Evolutionary conservation across 2,329 filamentous ascomycete species (phyloP), one percentile per base, ranked within the genome.

Genomic region (Fusarium buharicum): DNA sequence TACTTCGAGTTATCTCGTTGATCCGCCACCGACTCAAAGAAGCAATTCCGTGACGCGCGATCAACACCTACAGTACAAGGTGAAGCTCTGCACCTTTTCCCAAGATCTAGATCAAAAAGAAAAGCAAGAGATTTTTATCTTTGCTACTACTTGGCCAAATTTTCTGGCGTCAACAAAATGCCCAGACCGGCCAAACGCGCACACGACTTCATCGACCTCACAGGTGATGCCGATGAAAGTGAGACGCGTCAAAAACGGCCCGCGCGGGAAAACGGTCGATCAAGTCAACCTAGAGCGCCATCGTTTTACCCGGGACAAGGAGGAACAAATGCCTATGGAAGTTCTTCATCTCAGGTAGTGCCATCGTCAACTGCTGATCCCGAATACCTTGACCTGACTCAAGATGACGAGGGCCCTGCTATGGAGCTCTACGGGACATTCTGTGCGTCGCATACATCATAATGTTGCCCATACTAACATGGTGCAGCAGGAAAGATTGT

Each of bases 401-500:
- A 83, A 66, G 73, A 73, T 6, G 74, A 77, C 22, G 77, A 82
- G 20, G 75, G 71, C 2, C 75, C 77, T 2, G 62, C 61, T 17
- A 72, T 72, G 13, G 82, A 85, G 59, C 69, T 83, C 11, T 85
- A 85, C 45, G 81, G 82, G 10, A 76, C 74, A 13, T 72, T 82
- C 39, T 75, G 79, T 81, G 64, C 48, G 76, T 67, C 13, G 8
- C 8, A 20, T 37, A 12, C 7, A 43, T 40, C 30, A 33, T 34
- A 38, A 28, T 40, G 9, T 40, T 55, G 16, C 27, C 22, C 17
- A 31, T 31, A 27, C 43, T 71, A 20, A 71, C 37, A n/a, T 34
- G 22, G 13, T 24, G 40, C 6, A 81, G 80, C 78, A 44, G 76
- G 73, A 34, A 84, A 83, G 64, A 79, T 84, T 56, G 82, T 84